These are phyloP conservation scores for Prosopis cineraria DNA, from an alignment of 306 rosid genomes.

Conservation along the genomic window DNA sequence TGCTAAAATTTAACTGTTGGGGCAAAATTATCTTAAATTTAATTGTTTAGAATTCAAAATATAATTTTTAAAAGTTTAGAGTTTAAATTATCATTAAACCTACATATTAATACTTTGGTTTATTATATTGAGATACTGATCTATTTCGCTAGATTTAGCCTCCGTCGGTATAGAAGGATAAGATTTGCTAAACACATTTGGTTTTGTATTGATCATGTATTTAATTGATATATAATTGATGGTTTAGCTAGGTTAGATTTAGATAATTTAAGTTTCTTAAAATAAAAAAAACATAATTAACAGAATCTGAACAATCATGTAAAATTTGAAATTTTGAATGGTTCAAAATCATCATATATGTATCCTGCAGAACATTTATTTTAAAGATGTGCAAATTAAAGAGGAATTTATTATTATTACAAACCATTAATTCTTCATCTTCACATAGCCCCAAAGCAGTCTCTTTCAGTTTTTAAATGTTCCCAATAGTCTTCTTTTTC, in stretches of 20 bases:
- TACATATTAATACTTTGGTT: too few species aligned
- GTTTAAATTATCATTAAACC: too few species aligned
- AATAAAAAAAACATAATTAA: neutral
- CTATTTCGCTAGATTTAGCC: too few species aligned
- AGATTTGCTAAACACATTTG: too few species aligned
- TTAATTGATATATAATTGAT: neutral
- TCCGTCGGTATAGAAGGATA: too few species aligned
- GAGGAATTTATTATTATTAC: neutral
- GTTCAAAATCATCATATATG: neutral
- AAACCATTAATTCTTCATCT: constrained; percentile 12
- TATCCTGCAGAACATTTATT: neutral
- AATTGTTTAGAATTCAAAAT: too few species aligned
- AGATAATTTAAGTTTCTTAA: neutral
- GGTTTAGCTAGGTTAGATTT: neutral
- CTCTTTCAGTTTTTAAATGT: constrained; percentile 39
- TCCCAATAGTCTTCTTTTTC: neutral
- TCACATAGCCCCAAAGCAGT: constrained; percentile 46
- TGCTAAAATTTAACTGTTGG: too few species aligned
- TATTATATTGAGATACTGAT: too few species aligned
- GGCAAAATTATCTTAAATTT: too few species aligned
- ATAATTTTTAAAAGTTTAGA: too few species aligned
- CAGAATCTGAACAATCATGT: neutral
- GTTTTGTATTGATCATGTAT: neutral
- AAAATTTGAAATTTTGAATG: neutral
- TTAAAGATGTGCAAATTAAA: neutral